A percentile compares a stretch with the other conserved stretches of the same genome.
These are phyloP conservation scores for Gypsophila paniculata DNA, from an alignment of 179 eudicot genomes.

Conservation along the genomic window DNA sequence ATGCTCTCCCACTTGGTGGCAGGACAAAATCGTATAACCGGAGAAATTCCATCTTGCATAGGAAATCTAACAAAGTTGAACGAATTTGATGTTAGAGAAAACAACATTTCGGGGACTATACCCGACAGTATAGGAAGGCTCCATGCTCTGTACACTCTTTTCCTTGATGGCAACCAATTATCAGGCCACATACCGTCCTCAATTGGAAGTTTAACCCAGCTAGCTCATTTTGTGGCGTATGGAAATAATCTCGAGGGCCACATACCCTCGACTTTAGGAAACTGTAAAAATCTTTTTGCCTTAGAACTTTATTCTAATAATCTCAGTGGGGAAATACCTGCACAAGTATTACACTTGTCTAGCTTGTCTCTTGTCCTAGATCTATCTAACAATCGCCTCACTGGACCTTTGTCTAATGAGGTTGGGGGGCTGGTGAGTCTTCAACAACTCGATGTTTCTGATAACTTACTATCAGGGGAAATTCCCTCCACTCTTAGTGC, in stretches of 20 bases:
- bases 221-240: slow-evolving; percentile 12
- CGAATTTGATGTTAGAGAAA: neutral
- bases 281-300: slow-evolving; percentile 17
- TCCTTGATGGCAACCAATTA: slow-evolving; percentile 19
- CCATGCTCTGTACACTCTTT: neutral
- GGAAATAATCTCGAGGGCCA: slow-evolving; percentile 22
- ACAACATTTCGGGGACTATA: slow-evolving; percentile 23
- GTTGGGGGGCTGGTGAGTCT: slow-evolving; percentile 16
- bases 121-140: slow-evolving; percentile 26
- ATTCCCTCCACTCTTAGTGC: slow-evolving; percentile 24
- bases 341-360: slow-evolving; percentile 15
- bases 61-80: slow-evolving; percentile 17
- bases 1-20: neutral
- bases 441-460: slow-evolving; percentile 12
- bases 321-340: slow-evolving; percentile 27
- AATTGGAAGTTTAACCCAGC: slow-evolving; percentile 30
- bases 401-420: slow-evolving; percentile 24
- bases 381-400: slow-evolving; percentile 26
- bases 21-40: slow-evolving; percentile 19
- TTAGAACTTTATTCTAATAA: slow-evolving; percentile 27
- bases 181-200: slow-evolving; percentile 28
- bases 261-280: slow-evolving; percentile 31
- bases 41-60: slow-evolving; percentile 31
- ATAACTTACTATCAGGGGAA: slow-evolving; percentile 28
- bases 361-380: neutral